Evolutionary conservation across 148 eudicot genomes (phyloP), one percentile per base, ranked within the genome.

Genomic region (Chenopodium quinoa): DNA sequence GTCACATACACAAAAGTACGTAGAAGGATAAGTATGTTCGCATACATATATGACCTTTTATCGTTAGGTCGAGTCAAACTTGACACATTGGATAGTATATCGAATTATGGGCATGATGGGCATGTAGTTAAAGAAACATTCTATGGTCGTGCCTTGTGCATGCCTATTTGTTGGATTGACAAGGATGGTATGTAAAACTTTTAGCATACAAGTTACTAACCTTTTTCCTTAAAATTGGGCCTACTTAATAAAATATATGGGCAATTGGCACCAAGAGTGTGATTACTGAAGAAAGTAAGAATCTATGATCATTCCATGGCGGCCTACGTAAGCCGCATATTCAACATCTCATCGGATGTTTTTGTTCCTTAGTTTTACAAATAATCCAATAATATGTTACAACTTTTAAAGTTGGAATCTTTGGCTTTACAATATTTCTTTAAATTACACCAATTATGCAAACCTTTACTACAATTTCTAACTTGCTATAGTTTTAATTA

Each of bases 301-400:
- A 52, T 65, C 63, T 75, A 50, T 17, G 11, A 44, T 16, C 31
- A 25, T 22, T 8, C 25, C 69, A n/a, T 65, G 71, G 37, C 71
- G 40, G 71, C 71, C 37, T 67, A 67, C 19, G 71, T 67, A 65
- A 19, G 75, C 54, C 31, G 75, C 29, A 72, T 72, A n/a, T 73
- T 73, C 76, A 11, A 25, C 60, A 25, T 46, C 31, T 20, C 31
- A 19, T 71, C 54, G 54, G 34, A 44, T 71, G 27, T 71, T 50
- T 7, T 7, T 40, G 50, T n/a, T 56, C 23, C 65, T 19, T 20
- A 19, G 9, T 4, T 62, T 20, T 20, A 62, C 25, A 62, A 56
- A 56, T 9, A 10, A 48, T 48, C 52, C 52, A 48, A 40, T 40
- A 40, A 8, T 40, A 40, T 40, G 44, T 40, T 40, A 40, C 7